Evolutionary conservation across 495 filamentous ascomycete genomes (phyloP), one percentile per base, ranked within the genome.

Genomic region (Pseudevernia furfuracea): DNA sequence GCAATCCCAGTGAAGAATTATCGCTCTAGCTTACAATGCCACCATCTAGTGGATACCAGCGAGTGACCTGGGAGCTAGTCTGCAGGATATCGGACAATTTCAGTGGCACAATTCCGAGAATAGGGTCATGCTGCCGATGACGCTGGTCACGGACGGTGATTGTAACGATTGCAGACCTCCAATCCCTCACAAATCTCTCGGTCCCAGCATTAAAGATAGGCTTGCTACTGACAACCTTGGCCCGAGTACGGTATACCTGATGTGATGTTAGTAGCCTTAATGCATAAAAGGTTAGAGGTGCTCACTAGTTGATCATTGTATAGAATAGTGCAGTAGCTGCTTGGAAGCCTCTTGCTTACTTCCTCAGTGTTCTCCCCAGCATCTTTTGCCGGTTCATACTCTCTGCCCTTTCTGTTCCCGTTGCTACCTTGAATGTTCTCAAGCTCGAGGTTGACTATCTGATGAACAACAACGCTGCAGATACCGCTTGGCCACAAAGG

Each of bases 141-240:
- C 93, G 84, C 59, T 87, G 84, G 73, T 97, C 92, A 17, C 93
- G 85, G 37, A 96, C 91, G 19, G 89, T 89, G 59, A 96, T 81
- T 0, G 91, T 96, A 43, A 96, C 83, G 58, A 96, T 87, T 39
- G 84, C 82, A 41, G 88, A 92, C 56, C 91, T 81, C 93, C 93
- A 97, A 73, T 97, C 93, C 17, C 93, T 86, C n/a, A 97, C 81
- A 69, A 97, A 97, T 4, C 89, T 83, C 71, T 97, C 93, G 9
- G 92, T 96, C 43, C 93, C 93, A 19, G 93, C 92, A 68, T 97
- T 96, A 79, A 96, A 97, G 67, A 97, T 96, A 14, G 93, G 93
- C 74, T 92, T 92, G 55, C 89, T 92, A 67, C 89, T 95, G 17
- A 96, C 86, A 34, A 90, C 91, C 76, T 97, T 97, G 28, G 88